phyloP scores from a whole-genome alignment of 768 basidiomycete species.

The Leccinellum albellum region DNA sequence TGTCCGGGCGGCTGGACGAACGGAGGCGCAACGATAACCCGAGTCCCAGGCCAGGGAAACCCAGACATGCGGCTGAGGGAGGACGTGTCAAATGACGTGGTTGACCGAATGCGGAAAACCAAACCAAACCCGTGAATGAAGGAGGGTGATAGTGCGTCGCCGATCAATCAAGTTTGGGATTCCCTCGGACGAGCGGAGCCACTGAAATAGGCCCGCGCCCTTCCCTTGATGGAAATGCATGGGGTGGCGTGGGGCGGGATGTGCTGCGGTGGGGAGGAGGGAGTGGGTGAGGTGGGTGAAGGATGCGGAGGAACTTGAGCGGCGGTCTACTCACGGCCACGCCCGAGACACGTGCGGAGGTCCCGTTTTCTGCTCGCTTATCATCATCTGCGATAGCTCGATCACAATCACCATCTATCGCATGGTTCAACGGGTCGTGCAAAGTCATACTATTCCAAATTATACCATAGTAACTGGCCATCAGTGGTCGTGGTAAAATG shows the following conservation, averaged over 20 bases:
- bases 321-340: neutral
- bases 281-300: neutral
- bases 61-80: neutral
- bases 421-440: no score
- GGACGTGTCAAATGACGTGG: conserved; percentile 4
- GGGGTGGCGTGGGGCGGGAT: neutral
- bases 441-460: neutral
- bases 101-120: conserved; percentile 10
- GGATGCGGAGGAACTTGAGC: neutral
- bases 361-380: neutral
- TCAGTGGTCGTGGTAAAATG: conserved; percentile 2
- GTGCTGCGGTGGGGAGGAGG: neutral
- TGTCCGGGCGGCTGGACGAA: neutral
- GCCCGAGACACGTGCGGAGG: conserved; percentile 9
- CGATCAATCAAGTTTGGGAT: conserved; percentile 4
- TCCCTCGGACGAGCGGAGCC: conserved; percentile 9
- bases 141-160: conserved; percentile 12
- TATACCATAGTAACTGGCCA: conserved; percentile 3
- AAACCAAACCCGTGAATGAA: neutral
- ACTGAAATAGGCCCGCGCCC: neutral
- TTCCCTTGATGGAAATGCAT: neutral
- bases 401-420: neutral
- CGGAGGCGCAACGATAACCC: neutral
- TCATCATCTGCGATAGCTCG: neutral
- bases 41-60: neutral